phyloP scores from a whole-genome alignment of 176 grass and related monocot genomes.

The Aegilops speltoides region DNA sequence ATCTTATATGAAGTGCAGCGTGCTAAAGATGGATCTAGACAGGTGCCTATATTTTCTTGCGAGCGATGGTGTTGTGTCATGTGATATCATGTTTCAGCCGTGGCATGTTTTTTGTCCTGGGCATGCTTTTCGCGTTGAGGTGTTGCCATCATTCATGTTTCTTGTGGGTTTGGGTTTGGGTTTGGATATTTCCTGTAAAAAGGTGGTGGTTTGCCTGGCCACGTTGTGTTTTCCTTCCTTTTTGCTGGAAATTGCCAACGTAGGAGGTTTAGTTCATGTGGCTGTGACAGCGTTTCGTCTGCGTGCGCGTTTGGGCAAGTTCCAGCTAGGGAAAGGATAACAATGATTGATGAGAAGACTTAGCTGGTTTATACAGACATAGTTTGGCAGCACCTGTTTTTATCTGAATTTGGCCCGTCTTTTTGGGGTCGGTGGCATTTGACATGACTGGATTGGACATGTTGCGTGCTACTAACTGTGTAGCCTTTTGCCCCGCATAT shows the following conservation, averaged over 20 bases:
- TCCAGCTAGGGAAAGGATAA: not conserved
- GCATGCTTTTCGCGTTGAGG: not conserved
- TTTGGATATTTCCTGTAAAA: not conserved
- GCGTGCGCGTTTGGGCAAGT: not conserved
- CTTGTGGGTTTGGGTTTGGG: constrained; percentile 16
- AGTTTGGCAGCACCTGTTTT: not conserved
- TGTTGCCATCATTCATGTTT: constrained; percentile 1
- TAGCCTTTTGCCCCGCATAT: not conserved
- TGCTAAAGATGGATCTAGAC: not conserved
- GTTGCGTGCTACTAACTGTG: not conserved
- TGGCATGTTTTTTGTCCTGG: not conserved
- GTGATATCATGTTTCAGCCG: not conserved
- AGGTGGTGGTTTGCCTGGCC: not conserved
- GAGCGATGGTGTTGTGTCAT: not conserved
- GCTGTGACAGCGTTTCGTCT: not conserved
- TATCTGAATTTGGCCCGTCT: not conserved
- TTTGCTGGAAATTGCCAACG: not conserved
- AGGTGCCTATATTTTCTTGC: not conserved
- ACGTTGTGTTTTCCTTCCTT: not conserved
- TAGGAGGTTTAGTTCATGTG: not conserved
- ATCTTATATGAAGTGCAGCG: no score
- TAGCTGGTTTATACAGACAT: not conserved
- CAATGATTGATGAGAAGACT: not conserved
- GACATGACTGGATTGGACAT: not conserved
- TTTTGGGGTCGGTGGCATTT: not conserved